Conservation (phyloP, 176 grass and related monocot species). For the Saccharum officinarum region DNA sequence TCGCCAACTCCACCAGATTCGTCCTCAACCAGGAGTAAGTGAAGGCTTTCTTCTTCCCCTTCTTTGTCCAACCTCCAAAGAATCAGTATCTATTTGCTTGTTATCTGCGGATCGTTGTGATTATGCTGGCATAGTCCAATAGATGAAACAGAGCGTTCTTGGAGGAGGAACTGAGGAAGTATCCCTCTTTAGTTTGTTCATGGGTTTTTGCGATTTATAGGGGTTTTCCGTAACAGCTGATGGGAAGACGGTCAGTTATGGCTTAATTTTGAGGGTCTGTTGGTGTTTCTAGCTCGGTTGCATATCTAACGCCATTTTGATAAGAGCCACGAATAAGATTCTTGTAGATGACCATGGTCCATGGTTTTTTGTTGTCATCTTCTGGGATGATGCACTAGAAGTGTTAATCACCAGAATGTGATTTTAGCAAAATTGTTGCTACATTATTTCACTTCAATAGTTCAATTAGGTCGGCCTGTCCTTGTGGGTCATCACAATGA, state of each 20-base stretch:
- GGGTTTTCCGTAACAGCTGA: neutral
- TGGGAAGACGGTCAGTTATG: neutral
- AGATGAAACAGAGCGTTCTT: neutral
- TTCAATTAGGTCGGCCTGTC: neutral
- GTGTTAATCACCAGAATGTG: neutral
- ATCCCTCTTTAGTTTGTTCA: neutral
- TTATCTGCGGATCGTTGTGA: neutral
- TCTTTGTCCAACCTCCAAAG: neutral
- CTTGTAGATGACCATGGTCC: neutral
- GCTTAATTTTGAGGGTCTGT: neutral
- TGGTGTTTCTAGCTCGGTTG: neutral
- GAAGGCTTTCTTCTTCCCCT: slow-evolving; percentile 23
- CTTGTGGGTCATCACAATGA: neutral
- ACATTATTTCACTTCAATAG: neutral
- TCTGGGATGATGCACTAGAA: neutral
- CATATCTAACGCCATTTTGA: neutral
- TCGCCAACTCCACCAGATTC: slow-evolving; percentile 79
- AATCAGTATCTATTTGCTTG: neutral
- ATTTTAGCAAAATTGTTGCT: neutral
- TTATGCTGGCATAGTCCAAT: neutral
- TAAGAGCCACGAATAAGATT: neutral
- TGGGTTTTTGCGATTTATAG: neutral
- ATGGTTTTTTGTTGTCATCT: neutral
- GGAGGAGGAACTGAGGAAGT: neutral
- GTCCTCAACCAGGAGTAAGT: slow-evolving; percentile 96